Evolutionary conservation across 2,329 filamentous ascomycete genomes (phyloP), one percentile per base, ranked within the genome.

Genomic region (Colletotrichum cereale): DNA sequence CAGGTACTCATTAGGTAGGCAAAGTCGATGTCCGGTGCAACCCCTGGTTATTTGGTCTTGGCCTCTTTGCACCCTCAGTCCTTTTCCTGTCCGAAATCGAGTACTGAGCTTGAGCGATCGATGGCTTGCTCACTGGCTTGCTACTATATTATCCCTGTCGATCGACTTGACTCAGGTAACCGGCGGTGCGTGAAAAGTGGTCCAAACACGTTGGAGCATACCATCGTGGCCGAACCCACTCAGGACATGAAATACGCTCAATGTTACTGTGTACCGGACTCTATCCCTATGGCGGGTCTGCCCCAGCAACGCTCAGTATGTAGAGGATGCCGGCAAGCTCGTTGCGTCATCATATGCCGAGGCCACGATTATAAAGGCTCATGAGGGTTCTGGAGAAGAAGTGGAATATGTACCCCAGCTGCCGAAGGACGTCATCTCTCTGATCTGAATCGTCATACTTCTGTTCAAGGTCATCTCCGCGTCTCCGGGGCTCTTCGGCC

Each of bases 1-100:
- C 65, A 67, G 57, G 57, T 71, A 68, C 58, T 44, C n/a, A n/a
- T n/a, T n/a, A n/a, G 64, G 58, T 40, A 68, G 58, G 58, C 58
- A 21, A 18, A 38, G 44, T 48, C 58, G 52, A 68, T 38, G 52
- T 53, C 58, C 58, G 65, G 21, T 68, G 50, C 24, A 38, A 40
- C 38, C 64, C 42, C 57, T 48, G 36, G 52, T 26, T 53, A 34
- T 52, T 2, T 44, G 12, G 52, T 71, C 68, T 71, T 71, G 64
- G 64, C 68, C 36, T 62, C 64, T 58, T 57, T 64, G 64, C 57
- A 67, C 34, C 8, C 1, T 42, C 36, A 57, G 44, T 44, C 42
- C 2, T 36, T n/a, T 55, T 57, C 34, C 62, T 29, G 47, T 36
- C 44, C 62, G 62, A 48, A 50, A 40, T 57, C 31, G 26, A 55